These are phyloP conservation scores for Cercospora zeae-maydis DNA, from an alignment of 2,329 filamentous ascomycete species.

Conservation along the genomic window DNA sequence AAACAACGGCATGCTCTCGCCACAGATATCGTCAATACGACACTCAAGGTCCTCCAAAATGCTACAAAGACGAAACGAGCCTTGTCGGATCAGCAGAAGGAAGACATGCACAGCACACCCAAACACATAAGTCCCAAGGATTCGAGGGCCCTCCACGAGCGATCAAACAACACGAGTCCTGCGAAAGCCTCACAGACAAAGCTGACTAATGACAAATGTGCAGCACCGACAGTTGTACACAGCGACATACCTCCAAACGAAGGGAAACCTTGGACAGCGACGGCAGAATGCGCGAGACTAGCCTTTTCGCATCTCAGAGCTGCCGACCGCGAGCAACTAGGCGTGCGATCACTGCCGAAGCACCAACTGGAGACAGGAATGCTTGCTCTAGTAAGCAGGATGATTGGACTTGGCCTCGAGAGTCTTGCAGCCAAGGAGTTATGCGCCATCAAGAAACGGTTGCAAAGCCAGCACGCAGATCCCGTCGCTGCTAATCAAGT, in stretches of 20 bases:
- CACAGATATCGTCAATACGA: constrained; percentile 68
- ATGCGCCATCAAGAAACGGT: constrained; percentile 59
- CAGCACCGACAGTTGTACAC: not conserved
- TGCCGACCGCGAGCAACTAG: constrained; percentile 50
- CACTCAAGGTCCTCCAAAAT: constrained; percentile 66
- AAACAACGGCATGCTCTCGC: constrained; percentile 65
- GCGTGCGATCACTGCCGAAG: constrained; percentile 55
- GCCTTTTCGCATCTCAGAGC: constrained; percentile 64
- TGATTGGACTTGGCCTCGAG: constrained; percentile 62
- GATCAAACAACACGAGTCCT: constrained; percentile 51
- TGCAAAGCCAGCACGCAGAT: constrained; percentile 44
- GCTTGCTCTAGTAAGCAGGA: constrained; percentile 63
- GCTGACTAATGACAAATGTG: not conserved
- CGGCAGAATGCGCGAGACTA: constrained; percentile 65
- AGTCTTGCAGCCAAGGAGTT: constrained; percentile 68
- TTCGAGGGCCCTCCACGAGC: constrained; percentile 38
- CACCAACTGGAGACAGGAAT: constrained; percentile 72
- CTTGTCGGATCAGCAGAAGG: not conserved
- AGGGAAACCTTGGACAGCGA: constrained; percentile 37
- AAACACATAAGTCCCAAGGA: not conserved
- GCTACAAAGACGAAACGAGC: constrained; percentile 51
- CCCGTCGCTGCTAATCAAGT: not conserved
- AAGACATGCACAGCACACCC: not conserved
- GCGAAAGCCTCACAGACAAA: constrained; percentile 14
- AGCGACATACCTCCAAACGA: not conserved